Base-by-base conservation (phyloP, 73 alveolate genomes). In the Paramecium biaurelia region DNA sequence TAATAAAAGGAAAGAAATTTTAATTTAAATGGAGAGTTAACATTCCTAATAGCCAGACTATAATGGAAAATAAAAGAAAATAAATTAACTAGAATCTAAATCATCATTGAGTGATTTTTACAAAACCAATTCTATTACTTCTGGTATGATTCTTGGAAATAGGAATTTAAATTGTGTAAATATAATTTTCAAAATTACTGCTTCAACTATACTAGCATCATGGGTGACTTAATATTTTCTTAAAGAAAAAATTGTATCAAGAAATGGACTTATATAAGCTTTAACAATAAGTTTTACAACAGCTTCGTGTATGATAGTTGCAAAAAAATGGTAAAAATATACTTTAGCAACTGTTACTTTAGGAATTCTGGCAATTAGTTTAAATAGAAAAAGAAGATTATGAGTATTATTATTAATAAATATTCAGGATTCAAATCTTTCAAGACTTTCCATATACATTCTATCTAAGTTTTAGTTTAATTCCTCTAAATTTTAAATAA, bases 401-500 rank as follows among this genome's bases (percentile, higher is more conserved):
- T 53, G 68, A 53, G 68, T 53, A 23, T 53, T n/a, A 53, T 53
- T 53, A 18, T n/a, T 53, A 53, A 53, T 53, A 53, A 53, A 53
- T 53, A 53, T 53, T 63, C 84, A 63, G 45, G 84, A 63, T 18
- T 63, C 86, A 32, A 28, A 72, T 37, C 58, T 72, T 42, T 72
- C 86, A 30, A 72, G 58, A 79, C 90, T 79, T 34, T 79, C 90
- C 70, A 43, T 79, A 79, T 79, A 79, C 90, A 79, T 79, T 43
- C 90, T 41, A 79, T 79, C 90, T 45, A 79, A 79, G 9, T 79
- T 79, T 45, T 38, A 79, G 18, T 79, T 79, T 41, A 79, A 45
- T 47, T 79, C 90, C 7, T 79, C 90, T 47, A 79, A 20, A 47
- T 79, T 79, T 41, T 79, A 43, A 79, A 79, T 79, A n/a, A 79